Evolutionary conservation across 768 basidiomycete genomes (phyloP), one percentile per base, ranked within the genome.

Genomic region (Rhodosporidiobolus sp.): DNA sequence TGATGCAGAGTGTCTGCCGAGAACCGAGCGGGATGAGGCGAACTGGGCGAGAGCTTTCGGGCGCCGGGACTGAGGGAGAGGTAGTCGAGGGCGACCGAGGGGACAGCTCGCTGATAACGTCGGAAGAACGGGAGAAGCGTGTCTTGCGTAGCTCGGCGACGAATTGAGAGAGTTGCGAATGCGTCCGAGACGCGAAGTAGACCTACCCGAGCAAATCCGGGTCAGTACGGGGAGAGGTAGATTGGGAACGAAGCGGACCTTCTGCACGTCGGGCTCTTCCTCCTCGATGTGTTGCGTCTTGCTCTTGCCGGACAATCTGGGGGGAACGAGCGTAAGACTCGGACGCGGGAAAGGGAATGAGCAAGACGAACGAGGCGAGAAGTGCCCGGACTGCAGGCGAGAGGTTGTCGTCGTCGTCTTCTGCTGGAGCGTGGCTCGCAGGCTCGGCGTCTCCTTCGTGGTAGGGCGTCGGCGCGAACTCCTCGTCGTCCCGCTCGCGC

Each of bases 151-250:
- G 83, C 79, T 99, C 96, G 7, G 90, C 89, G 26, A 94, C 84
- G 7, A 98, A 85, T 80, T 99, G 95, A 3, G 93, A 85, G 7
- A 99, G 86, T 78, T 99, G 95, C 3, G 94, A 94, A 81, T 99
- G 95, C 1, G 95, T 99, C 45, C 95, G 85, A 0, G 96, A 98
- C 0, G 94, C 90, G 78, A 94, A 96, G 80, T 88, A 96, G 71
- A 98, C 89, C 84, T 83, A 67, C 9, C 0, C 32, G 32, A 26
- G 46, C 16, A 26, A 22, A 46, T 14, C n/a, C n/a, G 14, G 14
- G n/a, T 24, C 57, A 53, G 54, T 55, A 49, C 73, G 90, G 49
- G 87, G 32, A 58, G 38, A 10, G 28, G 30, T 11, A n/a, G 52
- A 45, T 12, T n/a, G 26, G 28, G 4, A 55, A 12, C 8, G 14